Base-by-base conservation (phyloP, 768 basidiomycete species). In the Macrocybe gigantea region DNA sequence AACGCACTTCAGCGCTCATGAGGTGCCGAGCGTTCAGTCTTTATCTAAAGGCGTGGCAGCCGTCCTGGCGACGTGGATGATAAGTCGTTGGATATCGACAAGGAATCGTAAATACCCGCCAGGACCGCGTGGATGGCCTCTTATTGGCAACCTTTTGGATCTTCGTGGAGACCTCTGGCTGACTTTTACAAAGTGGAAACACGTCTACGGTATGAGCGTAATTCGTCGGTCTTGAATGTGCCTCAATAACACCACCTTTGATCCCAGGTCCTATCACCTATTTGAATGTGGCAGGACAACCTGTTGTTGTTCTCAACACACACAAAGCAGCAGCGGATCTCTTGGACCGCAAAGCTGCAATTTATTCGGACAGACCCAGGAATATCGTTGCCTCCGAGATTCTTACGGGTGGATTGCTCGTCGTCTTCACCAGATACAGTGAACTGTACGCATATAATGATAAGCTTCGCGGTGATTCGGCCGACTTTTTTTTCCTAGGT, bases 311-410 rank as follows among this genome's bases (percentile, higher is more conserved):
- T 4, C 43, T 68, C 11, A 70, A 68, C 52, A 59, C 56, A 22
- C 56, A 57, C 38, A 56, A 57, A 41, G 54, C 60, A 12, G 66
- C 62, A 1, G 45, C 39, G 6, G 70, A 73, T 11, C 54, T 73
- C 13, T 53, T 70, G 13, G 66, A 67, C 15, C 59, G 60, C n/a
- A 60, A 65, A 10, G 53, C 53, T 11, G 41, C 40, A 6, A 62
- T 54, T 22, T 63, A 66, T 44, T 56, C 56, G 1, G 54, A 62
- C 44, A 48, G 64, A 5, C 60, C 60, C 8, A 54, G 48, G 6
- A 55, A 50, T 48, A 64, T 68, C 32, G 58, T 69, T 13, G 57
- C 52, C 1, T 39, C 51, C 13, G 65, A 70, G 11, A 50, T 65
- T 32, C 53, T 69, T 39, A 60, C 60, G 7, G 60, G 66, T 12